These are phyloP conservation scores for Ceratocystis alfenasii DNA, from an alignment of 2,329 filamentous ascomycete genomes.

Conservation along the genomic window DNA sequence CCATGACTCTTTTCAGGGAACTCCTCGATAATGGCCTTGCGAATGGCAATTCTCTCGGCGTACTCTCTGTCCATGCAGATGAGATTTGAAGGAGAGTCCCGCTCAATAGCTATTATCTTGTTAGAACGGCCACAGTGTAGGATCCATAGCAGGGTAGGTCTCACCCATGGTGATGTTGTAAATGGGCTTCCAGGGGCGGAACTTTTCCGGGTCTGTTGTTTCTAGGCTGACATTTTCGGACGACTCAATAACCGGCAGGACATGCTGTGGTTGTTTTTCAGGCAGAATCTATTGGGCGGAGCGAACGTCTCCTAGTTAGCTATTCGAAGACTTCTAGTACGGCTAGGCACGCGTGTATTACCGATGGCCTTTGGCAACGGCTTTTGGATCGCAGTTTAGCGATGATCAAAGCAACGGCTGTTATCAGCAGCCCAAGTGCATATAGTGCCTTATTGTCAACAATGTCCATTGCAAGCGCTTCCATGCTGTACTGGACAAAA, in stretches of 20 bases:
- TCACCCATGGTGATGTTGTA: conserved; percentile 46
- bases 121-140: neutral
- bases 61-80: conserved; percentile 44
- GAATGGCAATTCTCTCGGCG: conserved; percentile 33
- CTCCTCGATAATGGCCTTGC: conserved; percentile 31
- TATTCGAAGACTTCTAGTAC: neutral
- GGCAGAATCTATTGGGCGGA: conserved; percentile 9
- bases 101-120: conserved; percentile 33
- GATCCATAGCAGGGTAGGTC: neutral
- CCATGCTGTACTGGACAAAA: neutral
- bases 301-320: neutral
- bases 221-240: conserved; percentile 33
- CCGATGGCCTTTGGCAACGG: neutral
- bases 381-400: conserved; percentile 4
- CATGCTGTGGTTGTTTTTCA: conserved; percentile 8
- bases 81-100: conserved; percentile 37
- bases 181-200: conserved; percentile 40
- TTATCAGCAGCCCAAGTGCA: conserved; percentile 11
- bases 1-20: conserved; percentile 35
- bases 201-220: conserved; percentile 30
- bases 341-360: neutral
- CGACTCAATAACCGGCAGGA: conserved; percentile 23
- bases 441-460: neutral
- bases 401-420: conserved; percentile 5
- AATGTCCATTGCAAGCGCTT: neutral